A percentile compares a stretch with the other conserved stretches of the same genome.
These are phyloP conservation scores for Alternaria metachromatica DNA, from an alignment of 2,329 filamentous ascomycete genomes.

Conservation along the genomic window DNA sequence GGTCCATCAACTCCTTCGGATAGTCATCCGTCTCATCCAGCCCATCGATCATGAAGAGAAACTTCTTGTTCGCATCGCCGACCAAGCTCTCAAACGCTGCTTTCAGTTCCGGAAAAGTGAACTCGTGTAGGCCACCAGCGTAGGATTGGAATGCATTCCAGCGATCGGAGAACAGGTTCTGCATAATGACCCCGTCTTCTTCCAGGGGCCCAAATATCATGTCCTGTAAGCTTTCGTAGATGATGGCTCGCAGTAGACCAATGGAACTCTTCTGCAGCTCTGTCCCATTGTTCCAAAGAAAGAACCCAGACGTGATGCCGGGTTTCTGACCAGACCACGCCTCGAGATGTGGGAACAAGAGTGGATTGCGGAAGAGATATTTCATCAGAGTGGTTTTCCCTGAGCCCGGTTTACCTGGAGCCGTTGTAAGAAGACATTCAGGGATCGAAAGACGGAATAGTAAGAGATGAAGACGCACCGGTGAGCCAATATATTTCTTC, in stretches of 20 bases:
- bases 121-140: conserved; percentile 32
- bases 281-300: conserved; percentile 54
- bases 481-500: conserved; percentile 42
- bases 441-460: background rate
- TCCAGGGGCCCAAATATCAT: conserved; percentile 41
- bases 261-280: conserved; percentile 34
- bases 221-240: conserved; percentile 41
- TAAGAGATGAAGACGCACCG: conserved; percentile 16
- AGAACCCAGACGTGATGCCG: conserved; percentile 50
- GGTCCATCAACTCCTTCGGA: conserved; percentile 27
- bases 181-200: conserved; percentile 31
- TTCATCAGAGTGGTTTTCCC: conserved; percentile 58
- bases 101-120: conserved; percentile 29
- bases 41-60: conserved; percentile 42
- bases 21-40: conserved; percentile 39
- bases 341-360: conserved; percentile 32
- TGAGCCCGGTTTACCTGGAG: conserved; percentile 50
- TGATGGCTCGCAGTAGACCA: conserved; percentile 33
- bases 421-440: background rate
- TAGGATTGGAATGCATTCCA: conserved; percentile 40
- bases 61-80: conserved; percentile 37
- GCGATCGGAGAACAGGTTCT: conserved; percentile 35
- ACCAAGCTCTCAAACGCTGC: conserved; percentile 36
- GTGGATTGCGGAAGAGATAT: conserved; percentile 38
- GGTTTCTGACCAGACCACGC: conserved; percentile 37